Evolutionary conservation across 148 eudicot genomes (phyloP), one percentile per base, ranked within the genome.

Genomic region (Linanthus parryae): DNA sequence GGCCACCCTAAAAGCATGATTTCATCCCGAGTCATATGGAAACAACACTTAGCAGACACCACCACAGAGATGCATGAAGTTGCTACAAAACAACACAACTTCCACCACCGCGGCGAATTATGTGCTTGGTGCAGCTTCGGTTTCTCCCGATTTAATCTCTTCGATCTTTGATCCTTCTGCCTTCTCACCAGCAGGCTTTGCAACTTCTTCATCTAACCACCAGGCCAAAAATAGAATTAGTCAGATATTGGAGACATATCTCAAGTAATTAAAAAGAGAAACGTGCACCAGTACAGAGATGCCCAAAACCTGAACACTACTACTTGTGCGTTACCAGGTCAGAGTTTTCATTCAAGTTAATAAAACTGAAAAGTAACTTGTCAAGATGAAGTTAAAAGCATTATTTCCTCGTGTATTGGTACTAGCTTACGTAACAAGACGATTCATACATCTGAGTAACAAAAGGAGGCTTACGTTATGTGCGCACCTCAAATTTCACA

Each of bases 151-250:
- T 33, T 62, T 3, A 26, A 33, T 43, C 8, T 25, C 63, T 25
- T 57, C 23, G 36, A 34, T 15, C 10, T 17, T 34, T 0, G 47
- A 48, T 30, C 23, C 64, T 30, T 15, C 69, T 15, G 50, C 10
- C 35, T 58, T 69, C 17, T 58, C 44, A 46, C 52, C 52, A 29
- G 20, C 80, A 2, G 95, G 79, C 67, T 72, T 82, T 1, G 71
- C 34, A 14, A 62, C 78, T 48, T 74, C 83, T 66, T 62, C 68
- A 57, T 64, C 95, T 11, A 42, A n/a, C 20, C 3, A 2, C 17
- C 18, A n/a, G 20, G 45, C 16, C 8, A 42, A 42, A 42, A 16
- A 12, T 23, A 22, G 43, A 2, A 45, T 7, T 14, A 21, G 34
- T 12, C 11, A 27, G 24, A 33, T 29, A 12, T 8, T 13, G n/a